Conservation (phyloP, 495 filamentous ascomycete species). For the Neurospora sp. region DNA sequence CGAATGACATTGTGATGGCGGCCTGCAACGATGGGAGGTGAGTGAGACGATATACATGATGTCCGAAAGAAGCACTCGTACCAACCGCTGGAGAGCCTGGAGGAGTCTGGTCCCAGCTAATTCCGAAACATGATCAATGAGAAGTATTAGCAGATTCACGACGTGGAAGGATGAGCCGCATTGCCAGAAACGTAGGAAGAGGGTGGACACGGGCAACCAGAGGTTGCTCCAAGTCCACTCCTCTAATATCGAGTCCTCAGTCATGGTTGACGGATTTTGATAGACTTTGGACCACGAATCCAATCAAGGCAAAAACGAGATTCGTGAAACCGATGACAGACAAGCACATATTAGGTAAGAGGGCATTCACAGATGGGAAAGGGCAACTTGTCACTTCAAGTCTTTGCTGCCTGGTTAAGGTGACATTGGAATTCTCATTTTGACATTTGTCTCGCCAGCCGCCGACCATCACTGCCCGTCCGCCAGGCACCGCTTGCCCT, state of each 20-base stretch:
- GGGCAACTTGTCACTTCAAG: neutral
- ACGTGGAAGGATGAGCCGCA: neutral
- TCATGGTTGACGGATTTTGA: neutral
- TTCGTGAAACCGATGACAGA: neutral
- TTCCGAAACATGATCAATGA: neutral
- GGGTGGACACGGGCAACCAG: neutral
- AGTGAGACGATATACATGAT: neutral
- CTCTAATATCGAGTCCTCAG: neutral
- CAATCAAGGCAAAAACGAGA: neutral
- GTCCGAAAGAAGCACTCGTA: neutral
- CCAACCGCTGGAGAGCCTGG: neutral
- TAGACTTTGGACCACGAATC: neutral
- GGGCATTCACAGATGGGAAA: neutral
- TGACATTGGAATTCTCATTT: neutral
- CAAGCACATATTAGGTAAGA: neutral
- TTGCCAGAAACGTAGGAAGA: neutral
- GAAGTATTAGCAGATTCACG: neutral
- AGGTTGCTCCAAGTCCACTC: neutral
- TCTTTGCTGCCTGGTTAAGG: neutral
- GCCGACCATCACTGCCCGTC: neutral
- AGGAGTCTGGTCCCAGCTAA: neutral
- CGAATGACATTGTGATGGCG: neutral
- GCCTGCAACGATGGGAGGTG: neutral
- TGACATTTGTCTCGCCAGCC: neutral
- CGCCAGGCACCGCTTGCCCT: neutral